A percentile compares a stretch with the other conserved stretches of the same genome.
phyloP scores from a whole-genome alignment of 192 early-diverging fungal genomes.

The Bifiguratus adelaidae region DNA sequence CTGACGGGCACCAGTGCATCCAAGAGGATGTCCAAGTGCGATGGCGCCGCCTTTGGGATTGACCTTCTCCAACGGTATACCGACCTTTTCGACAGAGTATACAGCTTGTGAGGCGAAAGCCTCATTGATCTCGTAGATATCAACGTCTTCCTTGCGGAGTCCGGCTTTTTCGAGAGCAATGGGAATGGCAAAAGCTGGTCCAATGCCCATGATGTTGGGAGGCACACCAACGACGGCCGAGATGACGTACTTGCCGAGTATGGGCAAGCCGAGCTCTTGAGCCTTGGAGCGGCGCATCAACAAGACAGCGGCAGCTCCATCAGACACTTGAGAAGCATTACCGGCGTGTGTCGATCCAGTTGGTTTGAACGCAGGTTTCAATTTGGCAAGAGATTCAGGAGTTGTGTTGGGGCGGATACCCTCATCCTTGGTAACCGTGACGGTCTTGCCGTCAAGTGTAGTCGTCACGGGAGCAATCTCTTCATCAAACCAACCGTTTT shows the following conservation, averaged over 20 bases:
- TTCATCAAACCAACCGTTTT: constrained; percentile 60
- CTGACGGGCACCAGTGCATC: constrained; percentile 92
- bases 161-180: constrained; percentile 75
- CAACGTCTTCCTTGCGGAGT: constrained; percentile 74
- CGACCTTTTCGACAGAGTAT: constrained; percentile 82
- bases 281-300: constrained; percentile 81
- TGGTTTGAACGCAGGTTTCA: constrained; percentile 83
- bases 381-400: constrained; percentile 64
- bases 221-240: constrained; percentile 84
- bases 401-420: constrained; percentile 84
- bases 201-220: constrained; percentile 93
- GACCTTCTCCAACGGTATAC: constrained; percentile 62
- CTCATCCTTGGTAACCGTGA: constrained; percentile 88
- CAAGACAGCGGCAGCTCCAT: constrained; percentile 84
- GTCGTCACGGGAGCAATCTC: constrained; percentile 82
- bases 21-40: constrained; percentile 90
- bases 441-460: too few relatives aligned
- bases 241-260: constrained; percentile 77
- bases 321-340: constrained; percentile 91
- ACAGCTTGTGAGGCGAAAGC: constrained; percentile 94
- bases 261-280: constrained; percentile 67
- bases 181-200: constrained; percentile 86
- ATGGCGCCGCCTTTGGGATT: constrained; percentile 92
- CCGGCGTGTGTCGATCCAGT: constrained; percentile 88
- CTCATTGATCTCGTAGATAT: constrained; percentile 93